Evolutionary conservation across 2,329 filamentous ascomycete species (phyloP).

Genomic region (Cryphonectria carpinicola): DNA sequence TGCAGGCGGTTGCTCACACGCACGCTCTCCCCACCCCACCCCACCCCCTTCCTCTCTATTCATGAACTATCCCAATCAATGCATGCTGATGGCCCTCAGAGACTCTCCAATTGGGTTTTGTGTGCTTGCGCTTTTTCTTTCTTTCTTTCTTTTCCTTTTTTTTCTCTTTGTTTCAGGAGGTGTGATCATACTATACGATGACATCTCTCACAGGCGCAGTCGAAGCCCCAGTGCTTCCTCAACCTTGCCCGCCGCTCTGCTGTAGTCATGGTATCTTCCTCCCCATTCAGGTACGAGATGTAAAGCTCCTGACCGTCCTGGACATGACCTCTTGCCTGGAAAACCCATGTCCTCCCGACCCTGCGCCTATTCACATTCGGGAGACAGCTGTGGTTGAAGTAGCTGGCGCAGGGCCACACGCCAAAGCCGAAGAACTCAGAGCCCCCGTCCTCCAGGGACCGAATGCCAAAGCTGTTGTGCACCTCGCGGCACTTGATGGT

Average conservation of each 20-base stretch:
- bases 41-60: too few relatives aligned
- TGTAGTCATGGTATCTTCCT: conserved; percentile 10
- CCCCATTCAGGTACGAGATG: conserved; percentile 26
- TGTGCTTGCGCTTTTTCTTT: too few relatives aligned
- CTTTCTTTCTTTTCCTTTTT: too few relatives aligned
- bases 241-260: conserved; percentile 22
- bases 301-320: conserved; percentile 19
- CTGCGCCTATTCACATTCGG: conserved; percentile 22
- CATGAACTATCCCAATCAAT: too few relatives aligned
- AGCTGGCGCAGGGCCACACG: conserved; percentile 25
- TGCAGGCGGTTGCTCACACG: too few relatives aligned
- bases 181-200: background rate
- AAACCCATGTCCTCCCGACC: conserved; percentile 23
- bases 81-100: too few relatives aligned
- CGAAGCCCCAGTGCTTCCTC: conserved; percentile 25
- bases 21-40: too few relatives aligned
- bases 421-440: conserved; percentile 28
- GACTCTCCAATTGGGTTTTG: too few relatives aligned
- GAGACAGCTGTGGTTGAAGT: conserved; percentile 27
- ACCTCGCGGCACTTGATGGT: conserved; percentile 22
- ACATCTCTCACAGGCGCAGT: conserved; percentile 23
- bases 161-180: too few relatives aligned
- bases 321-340: conserved; percentile 12
- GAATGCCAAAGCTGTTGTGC: conserved; percentile 28
- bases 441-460: conserved; percentile 26